Base-by-base conservation (phyloP, 306 rosid genomes). In the Trifolium pratense region DNA sequence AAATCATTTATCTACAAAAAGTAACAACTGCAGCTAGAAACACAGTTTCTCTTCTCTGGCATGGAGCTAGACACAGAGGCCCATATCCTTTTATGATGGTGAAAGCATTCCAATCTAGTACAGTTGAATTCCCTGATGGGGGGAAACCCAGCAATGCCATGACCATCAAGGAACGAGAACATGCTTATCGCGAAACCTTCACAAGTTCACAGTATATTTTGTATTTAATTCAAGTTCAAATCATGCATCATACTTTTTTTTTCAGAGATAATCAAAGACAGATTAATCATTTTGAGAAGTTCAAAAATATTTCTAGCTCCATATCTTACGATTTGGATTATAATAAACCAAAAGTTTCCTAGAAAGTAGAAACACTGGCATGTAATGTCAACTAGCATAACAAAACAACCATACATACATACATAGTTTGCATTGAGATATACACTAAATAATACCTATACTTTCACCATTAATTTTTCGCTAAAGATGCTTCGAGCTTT, bases 401-500 rank as follows among this genome's bases (percentile, higher is more conserved):
- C 17, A 78, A 72, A n/a, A n/a, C n/a, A n/a, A n/a, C n/a, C n/a
- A n/a, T n/a, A 16, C 46, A 62, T 56, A 23, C 34, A 64, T 36
- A 55, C 68, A 69, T 57, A 52, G 73, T 40, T 65, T 68, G 61
- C 75, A 76, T 31, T 49, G 48, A 66, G 56, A 76, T 76, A 72
- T 76, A 71, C 81, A 43, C 40, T 53, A 68, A 17, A 66, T 49
- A 67, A 66, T 61, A 79, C 77, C 62, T 70, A 72, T 43, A 13
- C 23, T 23, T 39, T 59, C 45, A 51, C 55, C 68, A 34, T 80
- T 16, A 71, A 61, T 72, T 85, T 77, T 86, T 81, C 34, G 89
- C 80, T 5, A 92, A 86, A 64, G 89, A 81, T 68, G 89, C 89
- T 79, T 82, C 78, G 66, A 92, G 91, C 75, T 88, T 89, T 82